Conservation (phyloP, 768 basidiomycete genomes). For the Tephrocybe sp. region DNA sequence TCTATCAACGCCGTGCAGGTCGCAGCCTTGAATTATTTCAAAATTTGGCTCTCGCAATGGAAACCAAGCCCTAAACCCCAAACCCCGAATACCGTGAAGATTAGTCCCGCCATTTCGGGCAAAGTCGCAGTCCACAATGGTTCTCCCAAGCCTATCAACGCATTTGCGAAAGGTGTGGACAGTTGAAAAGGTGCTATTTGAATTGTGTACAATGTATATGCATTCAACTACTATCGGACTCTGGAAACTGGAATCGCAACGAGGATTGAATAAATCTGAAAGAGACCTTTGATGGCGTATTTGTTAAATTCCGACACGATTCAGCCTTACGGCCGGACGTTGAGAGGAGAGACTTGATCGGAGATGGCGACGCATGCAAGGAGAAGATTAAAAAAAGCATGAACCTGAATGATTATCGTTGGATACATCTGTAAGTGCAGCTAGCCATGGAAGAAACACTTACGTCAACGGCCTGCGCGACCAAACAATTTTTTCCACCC, state of each 20-base stretch:
- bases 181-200: not conserved
- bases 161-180: conserved; percentile 30
- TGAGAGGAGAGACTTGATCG: conserved; percentile 61
- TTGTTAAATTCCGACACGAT: too few relatives aligned
- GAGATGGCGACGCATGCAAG: conserved; percentile 56
- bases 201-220: not conserved
- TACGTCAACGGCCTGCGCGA: conserved; percentile 69
- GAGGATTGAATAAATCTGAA: too few relatives aligned
- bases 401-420: conserved; percentile 42
- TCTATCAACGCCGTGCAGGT: conserved; percentile 54
- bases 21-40: conserved; percentile 50
- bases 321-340: conserved; percentile 21
- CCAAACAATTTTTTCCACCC: conserved; percentile 71
- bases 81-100: not conserved
- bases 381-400: conserved; percentile 63
- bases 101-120: not conserved
- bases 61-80: conserved; percentile 17
- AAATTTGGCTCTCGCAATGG: conserved; percentile 55
- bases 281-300: too few relatives aligned
- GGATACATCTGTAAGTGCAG: not conserved
- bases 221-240: not conserved
- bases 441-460: conserved; percentile 18
- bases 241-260: too few relatives aligned
- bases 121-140: not conserved
- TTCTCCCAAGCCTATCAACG: conserved; percentile 31